Evolutionary conservation across 805 yeast species (phyloP).

Genomic region (Ogataea angusta): DNA sequence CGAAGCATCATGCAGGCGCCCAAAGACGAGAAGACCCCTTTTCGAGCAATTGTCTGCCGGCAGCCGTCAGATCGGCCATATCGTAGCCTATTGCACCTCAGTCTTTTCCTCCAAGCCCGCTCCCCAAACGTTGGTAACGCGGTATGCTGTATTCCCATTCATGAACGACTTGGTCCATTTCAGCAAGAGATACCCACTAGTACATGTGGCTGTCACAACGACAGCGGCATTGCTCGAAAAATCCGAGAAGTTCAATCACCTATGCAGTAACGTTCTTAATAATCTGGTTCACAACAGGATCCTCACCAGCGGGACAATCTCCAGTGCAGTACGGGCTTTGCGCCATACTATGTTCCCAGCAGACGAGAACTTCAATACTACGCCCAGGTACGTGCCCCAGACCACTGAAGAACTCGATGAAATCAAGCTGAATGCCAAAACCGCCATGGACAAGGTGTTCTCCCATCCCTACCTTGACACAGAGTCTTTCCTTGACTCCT

Average conservation of each 20-base stretch:
- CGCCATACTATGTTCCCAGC: conserved; percentile 30
- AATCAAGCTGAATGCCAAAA: conserved; percentile 13
- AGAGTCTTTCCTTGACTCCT: conserved; percentile 32
- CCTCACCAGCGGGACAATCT: conserved; percentile 18
- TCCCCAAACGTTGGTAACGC: conserved; percentile 11
- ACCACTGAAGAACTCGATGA: conserved; percentile 26
- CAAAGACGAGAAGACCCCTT: background rate
- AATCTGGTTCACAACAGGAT: conserved; percentile 25
- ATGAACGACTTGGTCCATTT: conserved; percentile 17
- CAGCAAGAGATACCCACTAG: conserved; percentile 17
- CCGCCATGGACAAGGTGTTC: conserved; percentile 4
- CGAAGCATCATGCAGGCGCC: conserved; percentile 1
- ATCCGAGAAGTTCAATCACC: conserved; percentile 22
- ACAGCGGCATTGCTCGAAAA: conserved; percentile 6
- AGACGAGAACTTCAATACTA: conserved; percentile 26
- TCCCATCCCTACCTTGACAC: conserved; percentile 10
- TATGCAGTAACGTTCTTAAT: conserved; percentile 25
- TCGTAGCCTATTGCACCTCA: conserved; percentile 31
- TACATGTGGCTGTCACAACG: conserved; percentile 10
- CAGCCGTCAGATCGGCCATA: conserved; percentile 22
- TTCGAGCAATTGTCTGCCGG: conserved; percentile 13
- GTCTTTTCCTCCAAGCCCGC: conserved; percentile 18
- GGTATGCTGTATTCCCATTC: conserved; percentile 25
- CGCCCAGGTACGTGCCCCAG: conserved; percentile 30
- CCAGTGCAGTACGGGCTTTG: conserved; percentile 14